Percentiles rank a stretch among this genome's conserved stretches.
phyloP scores from a whole-genome alignment of 208 protist genomes.

The Trypanosoma mega region DNA sequence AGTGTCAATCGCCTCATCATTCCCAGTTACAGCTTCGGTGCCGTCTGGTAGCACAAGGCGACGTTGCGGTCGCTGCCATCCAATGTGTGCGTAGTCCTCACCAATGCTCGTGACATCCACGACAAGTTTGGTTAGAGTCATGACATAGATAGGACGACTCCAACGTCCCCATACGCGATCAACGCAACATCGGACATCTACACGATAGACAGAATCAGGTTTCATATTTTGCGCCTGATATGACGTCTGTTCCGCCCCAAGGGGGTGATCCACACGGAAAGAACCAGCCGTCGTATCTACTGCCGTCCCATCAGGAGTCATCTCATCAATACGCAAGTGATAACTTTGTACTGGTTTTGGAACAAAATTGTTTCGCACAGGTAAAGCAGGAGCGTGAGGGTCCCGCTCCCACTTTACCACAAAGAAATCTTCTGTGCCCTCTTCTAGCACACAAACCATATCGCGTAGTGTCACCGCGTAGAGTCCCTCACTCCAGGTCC shows the following conservation, averaged over 20 bases:
- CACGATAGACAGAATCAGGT: constrained; percentile 77
- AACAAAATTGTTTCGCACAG: constrained; percentile 41
- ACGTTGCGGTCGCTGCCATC: constrained; percentile 66
- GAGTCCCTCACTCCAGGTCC: constrained; percentile 74
- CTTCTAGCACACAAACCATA: constrained; percentile 71
- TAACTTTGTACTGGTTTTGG: constrained; percentile 57
- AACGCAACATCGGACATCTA: constrained; percentile 78
- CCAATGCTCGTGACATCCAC: constrained; percentile 63
- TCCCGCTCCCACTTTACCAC: constrained; percentile 80
- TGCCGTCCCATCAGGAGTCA: constrained; percentile 43
- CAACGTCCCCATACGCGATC: constrained; percentile 87
- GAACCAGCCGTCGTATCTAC: constrained; percentile 32
- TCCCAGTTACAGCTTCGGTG: constrained; percentile 48
- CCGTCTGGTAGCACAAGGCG: constrained; percentile 59
- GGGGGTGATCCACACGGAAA: constrained; percentile 44
- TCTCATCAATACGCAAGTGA: constrained; percentile 77
- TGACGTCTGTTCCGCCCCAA: constrained; percentile 24
- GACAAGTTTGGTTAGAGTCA: constrained; percentile 81
- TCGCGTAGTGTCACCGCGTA: constrained; percentile 76
- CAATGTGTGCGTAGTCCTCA: constrained; percentile 74
- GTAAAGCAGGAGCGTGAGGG: constrained; percentile 38
- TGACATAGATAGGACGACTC: constrained; percentile 68
- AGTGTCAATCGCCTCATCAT: constrained; percentile 39
- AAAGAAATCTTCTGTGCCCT: constrained; percentile 82
- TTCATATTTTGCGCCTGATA: constrained; percentile 57